Evolutionary conservation across 73 alveolate species (phyloP), one percentile per base, ranked within the genome.

Genomic region (Blepharisma japonicum): DNA sequence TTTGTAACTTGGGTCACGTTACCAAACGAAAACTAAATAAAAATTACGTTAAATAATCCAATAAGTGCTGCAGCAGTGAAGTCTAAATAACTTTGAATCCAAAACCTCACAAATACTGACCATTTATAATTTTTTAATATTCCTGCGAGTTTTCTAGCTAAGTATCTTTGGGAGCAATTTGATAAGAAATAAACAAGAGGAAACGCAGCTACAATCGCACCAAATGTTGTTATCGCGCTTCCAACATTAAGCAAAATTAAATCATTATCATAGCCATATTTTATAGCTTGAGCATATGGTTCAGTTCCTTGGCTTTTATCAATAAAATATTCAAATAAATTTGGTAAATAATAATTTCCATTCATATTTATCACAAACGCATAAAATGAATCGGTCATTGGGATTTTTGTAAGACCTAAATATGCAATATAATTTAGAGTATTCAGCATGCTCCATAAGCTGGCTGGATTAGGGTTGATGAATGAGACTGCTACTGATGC

Each of bases 401-500:
- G 46, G 18, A 61, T 39, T 8, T n/a, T 61, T 0, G 74, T 39
- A 20, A 61, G 47, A 3, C 14, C 46, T 20, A 61, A 2, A 5
- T 14, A 61, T 8, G 23, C 74, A 18, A 61, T 61, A n/a, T 14
- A 14, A 14, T 61, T n/a, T 14, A 61, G 18, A 18, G 74, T 61
- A 5, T 61, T 61, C 18, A 61, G 2, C 18, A 61, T 14, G 23
- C 74, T 61, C 74, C 74, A 61, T 5, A 61, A 61, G 14, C 47
- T 14, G 2, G 74, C 74, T 61, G 74, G 74, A 2, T n/a, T 61
- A 8, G 74, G 74, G 74, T 61, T 61, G 3, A 61, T 25, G 18
- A 61, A 18, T 61, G 74, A 61, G 2, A 39, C 46, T 25, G 74
- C 74, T 61, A 39, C 23, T n/a, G 23, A n/a, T 61, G 74, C 74